Evolutionary conservation across 1,139 yeast species (phyloP), one percentile per base, ranked within the genome.

Genomic region (Suhomyces anneliseae): DNA sequence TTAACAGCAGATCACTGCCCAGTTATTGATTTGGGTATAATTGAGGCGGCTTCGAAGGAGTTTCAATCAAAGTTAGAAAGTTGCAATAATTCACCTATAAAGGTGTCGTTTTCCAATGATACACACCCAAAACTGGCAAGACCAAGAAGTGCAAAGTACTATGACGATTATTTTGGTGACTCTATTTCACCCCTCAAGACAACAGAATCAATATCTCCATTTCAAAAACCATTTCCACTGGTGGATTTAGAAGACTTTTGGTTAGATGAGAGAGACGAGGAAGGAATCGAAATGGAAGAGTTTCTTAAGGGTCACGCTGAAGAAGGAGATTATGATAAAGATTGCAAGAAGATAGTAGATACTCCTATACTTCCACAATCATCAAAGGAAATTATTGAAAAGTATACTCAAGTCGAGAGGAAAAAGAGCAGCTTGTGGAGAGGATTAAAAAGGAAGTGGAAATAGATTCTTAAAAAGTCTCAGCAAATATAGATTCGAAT

Each of bases 11-110:
- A 29, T 7, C n/a, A 29, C 31, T 31, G 4, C 24, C 35, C 24
- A 14, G 12, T 26, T 6, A 54, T 54, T n/a, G 55, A 52, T 45
- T 46, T 54, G 39, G 55, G 51, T 34, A 37, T 27, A 29, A 50
- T 54, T 8, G 52, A 55, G 1, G 38, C 31, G 8, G 55, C 49
- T 15, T 47, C 52, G 6, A 45, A 38, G 11, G 39, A 44, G 14
- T 46, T 52, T 34, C 48, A 50, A 27, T 36, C 34, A 27, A 19
- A 39, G 8, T 36, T 42, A 7, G 24, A n/a, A 9, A 29, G 32
- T 29, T 29, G 32, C n/a, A 29, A 29, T 11, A 29, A 29, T 6
- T 29, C 32, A 29, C 32, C 32, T 9, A 11, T 29, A 2, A 29
- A 11, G n/a, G 32, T 9, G n/a, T 9, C 32, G 11, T 9, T 9